These are phyloP conservation scores for Cladosporium colombiae DNA, from an alignment of 2,329 filamentous ascomycete species.

Conservation along the genomic window DNA sequence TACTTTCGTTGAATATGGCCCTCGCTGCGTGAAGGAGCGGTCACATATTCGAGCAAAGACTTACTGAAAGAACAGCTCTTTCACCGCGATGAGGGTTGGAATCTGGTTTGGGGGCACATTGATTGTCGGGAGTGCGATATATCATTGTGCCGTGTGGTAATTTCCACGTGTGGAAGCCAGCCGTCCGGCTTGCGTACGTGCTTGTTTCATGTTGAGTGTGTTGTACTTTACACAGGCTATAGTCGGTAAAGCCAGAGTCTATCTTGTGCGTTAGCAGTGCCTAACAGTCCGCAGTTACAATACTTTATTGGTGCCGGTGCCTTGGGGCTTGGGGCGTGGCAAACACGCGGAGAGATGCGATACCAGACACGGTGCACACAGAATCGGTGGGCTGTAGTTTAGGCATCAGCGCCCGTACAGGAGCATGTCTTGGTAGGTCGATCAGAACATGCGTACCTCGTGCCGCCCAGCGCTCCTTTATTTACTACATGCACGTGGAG, in stretches of 20 bases:
- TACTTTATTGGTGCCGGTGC: background rate
- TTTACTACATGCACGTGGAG: background rate
- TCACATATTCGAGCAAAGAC: background rate
- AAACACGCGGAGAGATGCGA: background rate
- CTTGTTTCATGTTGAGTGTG: background rate
- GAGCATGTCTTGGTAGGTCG: background rate
- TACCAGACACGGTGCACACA: background rate
- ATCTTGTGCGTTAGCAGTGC: background rate
- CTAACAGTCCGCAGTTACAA: background rate
- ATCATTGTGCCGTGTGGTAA: slow-evolving; percentile 2
- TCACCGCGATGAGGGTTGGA: background rate
- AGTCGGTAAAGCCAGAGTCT: background rate
- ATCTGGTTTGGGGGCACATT: background rate
- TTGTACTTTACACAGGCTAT: background rate
- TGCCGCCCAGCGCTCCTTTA: background rate
- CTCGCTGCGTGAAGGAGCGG: background rate
- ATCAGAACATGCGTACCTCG: background rate
- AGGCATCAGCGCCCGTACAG: too few relatives aligned
- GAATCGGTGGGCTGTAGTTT: background rate
- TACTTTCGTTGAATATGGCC: background rate
- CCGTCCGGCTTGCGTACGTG: background rate
- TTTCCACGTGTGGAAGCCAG: background rate
- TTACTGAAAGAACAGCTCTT: background rate
- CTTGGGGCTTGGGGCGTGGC: background rate
- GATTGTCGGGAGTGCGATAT: background rate